Base-by-base conservation (phyloP, 208 protist genomes). In the Crithidia acanthocephali region DNA sequence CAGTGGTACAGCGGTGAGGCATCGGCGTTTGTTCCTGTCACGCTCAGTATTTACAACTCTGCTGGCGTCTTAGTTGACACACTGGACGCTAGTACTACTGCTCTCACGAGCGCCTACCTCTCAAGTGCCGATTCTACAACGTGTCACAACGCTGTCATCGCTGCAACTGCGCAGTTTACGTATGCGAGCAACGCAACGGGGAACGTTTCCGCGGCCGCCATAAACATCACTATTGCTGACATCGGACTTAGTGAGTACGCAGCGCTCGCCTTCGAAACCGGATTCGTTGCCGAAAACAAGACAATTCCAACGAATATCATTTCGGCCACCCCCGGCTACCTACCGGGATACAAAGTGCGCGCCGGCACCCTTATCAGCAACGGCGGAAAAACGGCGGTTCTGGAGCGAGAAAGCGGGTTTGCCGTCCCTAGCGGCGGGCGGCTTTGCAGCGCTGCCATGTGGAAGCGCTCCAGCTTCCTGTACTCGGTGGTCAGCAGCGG, bases 391-490 rank as follows among this genome's bases (percentile, higher is more conserved):
- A 74, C 15, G 8, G 83, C 86, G 18, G 87, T 95, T 63, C 15
- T 72, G 0, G 82, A 92, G 68, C 70, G 74, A 27, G 64, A 79
- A 59, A 71, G 74, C 53, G 90, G 90, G 3, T 92, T 95, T 80
- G 71, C 75, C 11, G 58, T 95, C 59, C 90, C 90, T 16, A 83
- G 70, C 55, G 91, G 86, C n/a, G 86, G 82, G 1, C 72, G 78
- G 42, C 9, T 91, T 62, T 76, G 70, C 57, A 52, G 23, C 61
- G 13, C 42, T 72, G 45, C 76, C 75, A 23, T 75, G 70, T 75
- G 66, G 79, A 65, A 83, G 13, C 35, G 83, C 85, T 23, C 44
- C 42, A 67, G 58, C 35, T 92, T 95, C 71, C 72, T 92, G 60
- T 66, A 87, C 45, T 81, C 82, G 8, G 80, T 95, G 4, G 13